Percentiles rank a stretch among this genome's conserved stretches.
phyloP scores from a whole-genome alignment of 176 grass and related monocot species.

The Phoenix roebelenii region DNA sequence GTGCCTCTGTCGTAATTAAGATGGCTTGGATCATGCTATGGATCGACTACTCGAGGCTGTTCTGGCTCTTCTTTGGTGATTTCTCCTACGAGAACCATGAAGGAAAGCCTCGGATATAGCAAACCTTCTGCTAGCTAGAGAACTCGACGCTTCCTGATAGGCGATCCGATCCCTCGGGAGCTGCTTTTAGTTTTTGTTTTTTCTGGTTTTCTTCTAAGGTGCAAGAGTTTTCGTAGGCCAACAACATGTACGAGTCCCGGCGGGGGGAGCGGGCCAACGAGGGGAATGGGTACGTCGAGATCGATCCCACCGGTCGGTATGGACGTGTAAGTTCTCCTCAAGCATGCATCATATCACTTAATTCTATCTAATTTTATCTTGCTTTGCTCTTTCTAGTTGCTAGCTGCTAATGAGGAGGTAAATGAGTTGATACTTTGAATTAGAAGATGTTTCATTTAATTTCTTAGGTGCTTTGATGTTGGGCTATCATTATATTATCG shows the following conservation, averaged over 20 bases:
- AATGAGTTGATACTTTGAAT: no score
- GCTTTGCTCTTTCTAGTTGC: no score
- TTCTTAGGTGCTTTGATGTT: no score
- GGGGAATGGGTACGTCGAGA: conserved; percentile 78
- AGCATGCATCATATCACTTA: neutral
- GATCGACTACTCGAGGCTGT: conserved; percentile 31
- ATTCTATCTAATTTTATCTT: no score
- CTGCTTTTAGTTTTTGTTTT: neutral
- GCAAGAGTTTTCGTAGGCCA: neutral
- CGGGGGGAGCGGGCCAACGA: neutral
- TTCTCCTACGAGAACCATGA: conserved; percentile 25
- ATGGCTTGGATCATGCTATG: conserved; percentile 44
- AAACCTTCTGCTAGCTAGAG: neutral
- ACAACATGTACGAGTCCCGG: conserved; percentile 10
- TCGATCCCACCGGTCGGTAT: conserved; percentile 71
- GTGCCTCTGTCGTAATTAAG: conserved; percentile 13
- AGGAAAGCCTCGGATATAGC: conserved; percentile 36
- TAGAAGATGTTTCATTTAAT: no score
- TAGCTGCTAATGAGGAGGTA: no score
- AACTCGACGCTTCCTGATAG: no score
- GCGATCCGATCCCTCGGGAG: no score
- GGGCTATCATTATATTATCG: no score
- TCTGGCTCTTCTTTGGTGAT: conserved; percentile 48
- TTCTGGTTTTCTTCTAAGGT: no score
- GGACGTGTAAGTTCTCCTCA: conserved; percentile 49